A percentile compares a stretch with the other conserved stretches of the same genome.
Evolutionary conservation across 495 filamentous ascomycete genomes (phyloP).

Genomic region (Aspergillus homomorphus): DNA sequence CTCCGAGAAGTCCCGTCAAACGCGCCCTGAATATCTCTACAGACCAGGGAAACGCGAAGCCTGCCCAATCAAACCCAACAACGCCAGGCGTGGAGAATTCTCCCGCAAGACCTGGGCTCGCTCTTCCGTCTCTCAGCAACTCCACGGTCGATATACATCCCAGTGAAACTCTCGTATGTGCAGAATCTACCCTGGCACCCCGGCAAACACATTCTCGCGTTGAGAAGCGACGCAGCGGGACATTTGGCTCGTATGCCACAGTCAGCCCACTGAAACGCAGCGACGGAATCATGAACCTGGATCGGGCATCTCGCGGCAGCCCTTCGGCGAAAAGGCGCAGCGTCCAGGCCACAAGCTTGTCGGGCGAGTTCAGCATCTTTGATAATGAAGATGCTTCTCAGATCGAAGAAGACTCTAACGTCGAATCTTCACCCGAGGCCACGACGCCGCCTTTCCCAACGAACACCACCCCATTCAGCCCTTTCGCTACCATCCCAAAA

Average conservation of each 20-base stretch:
- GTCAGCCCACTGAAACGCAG: constrained; percentile 89
- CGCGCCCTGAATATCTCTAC: constrained; percentile 67
- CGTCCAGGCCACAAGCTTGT: constrained; percentile 63
- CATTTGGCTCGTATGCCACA: constrained; percentile 50
- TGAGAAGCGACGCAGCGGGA: constrained; percentile 48
- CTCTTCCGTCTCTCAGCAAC: constrained; percentile 39
- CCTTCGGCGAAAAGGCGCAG: constrained; percentile 86
- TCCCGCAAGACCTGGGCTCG: constrained; percentile 29
- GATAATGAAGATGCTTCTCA: constrained; percentile 36
- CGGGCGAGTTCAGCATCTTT: constrained; percentile 68
- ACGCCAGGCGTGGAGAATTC: constrained; percentile 57
- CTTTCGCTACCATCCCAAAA: constrained; percentile 45
- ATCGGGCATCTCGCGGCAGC: constrained; percentile 71
- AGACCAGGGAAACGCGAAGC: constrained; percentile 66
- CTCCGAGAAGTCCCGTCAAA: constrained; percentile 73
- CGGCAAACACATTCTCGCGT: constrained; percentile 44
- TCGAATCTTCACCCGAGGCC: constrained; percentile 25
- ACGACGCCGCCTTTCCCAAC: constrained; percentile 27
- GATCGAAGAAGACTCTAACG: constrained; percentile 22
- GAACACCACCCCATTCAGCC: constrained; percentile 33
- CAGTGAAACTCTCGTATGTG: constrained; percentile 40
- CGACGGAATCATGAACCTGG: constrained; percentile 85
- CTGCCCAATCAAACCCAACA: constrained; percentile 35
- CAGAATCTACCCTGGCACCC: constrained; percentile 47
- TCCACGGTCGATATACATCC: constrained; percentile 39